Base-by-base conservation (phyloP, 208 protist species). In the Trypanosomatidae sp. region DNA sequence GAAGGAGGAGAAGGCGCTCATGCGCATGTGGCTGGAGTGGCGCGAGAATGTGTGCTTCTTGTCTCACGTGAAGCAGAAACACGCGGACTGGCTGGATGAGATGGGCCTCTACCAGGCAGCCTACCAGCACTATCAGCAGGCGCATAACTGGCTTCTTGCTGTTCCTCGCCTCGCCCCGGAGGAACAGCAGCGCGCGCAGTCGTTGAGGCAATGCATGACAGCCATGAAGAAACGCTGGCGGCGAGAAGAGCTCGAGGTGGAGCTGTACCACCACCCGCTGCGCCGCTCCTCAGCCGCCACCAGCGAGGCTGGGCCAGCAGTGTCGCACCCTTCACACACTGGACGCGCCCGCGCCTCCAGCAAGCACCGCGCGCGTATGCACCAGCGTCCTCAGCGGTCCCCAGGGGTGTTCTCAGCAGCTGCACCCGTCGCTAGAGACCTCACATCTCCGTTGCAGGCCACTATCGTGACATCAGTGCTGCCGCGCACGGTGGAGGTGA, bases 381-480 rank as follows among this genome's bases (percentile, higher is more conserved):
- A 60, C 52, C 66, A 71, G 36, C 66, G 53, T 43, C 68, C n/a
- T 41, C 36, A 46, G 36, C 52, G 7, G 67, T 25, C 49, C 10
- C 9, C 44, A 65, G 39, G 17, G 41, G 36, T 13, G 60, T 12
- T 65, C 15, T 65, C 60, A 9, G 60, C 22, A 46, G 36, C 64
- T 13, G 64, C 58, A 12, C 66, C 68, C 36, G 41, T 62, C 15
- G 55, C 52, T 8, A 41, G n/a, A 44, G 44, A 19, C 41, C 49
- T 72, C 43, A 28, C 68, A 22, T 69, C 71, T 4, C 76, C 52
- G 28, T 68, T 77, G 60, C 71, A 81, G n/a, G 85, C 79, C 74
- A 83, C 77, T 46, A 77, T 94, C 12, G 89, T 94, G 25, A 94
- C 87, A 6, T 91, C 87, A 9, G 65, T 87, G 62, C 74, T 94